phyloP scores from a whole-genome alignment of 2,329 filamentous ascomycete genomes.

The Orbilia blumenaviensis region DNA sequence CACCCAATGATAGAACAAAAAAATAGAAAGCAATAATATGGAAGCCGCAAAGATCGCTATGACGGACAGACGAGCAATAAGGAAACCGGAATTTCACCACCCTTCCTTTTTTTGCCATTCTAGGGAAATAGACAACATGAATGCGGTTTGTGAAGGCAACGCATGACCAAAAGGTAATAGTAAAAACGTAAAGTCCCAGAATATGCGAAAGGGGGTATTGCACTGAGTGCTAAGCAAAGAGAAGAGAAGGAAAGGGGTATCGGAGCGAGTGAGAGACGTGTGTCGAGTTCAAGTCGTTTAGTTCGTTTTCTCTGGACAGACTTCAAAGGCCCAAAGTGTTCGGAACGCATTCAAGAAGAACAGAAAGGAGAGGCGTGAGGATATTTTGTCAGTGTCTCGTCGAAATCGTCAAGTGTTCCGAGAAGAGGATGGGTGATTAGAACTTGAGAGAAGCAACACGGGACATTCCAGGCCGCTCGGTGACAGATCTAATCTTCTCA shows the following conservation, averaged over 20 bases:
- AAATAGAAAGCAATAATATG: not conserved
- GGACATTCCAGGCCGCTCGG: slow-evolving; percentile 49
- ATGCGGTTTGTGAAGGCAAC: slow-evolving; percentile 39
- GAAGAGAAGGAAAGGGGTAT: slow-evolving; percentile 9
- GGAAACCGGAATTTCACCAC: slow-evolving; percentile 33
- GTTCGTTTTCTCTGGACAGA: slow-evolving; percentile 28
- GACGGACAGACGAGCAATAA: slow-evolving; percentile 13
- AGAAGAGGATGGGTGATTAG: slow-evolving; percentile 14
- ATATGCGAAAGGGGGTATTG: slow-evolving; percentile 32
- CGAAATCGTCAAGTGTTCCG: slow-evolving; percentile 31
- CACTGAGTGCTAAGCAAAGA: slow-evolving; percentile 1
- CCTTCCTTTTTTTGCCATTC: slow-evolving; percentile 33
- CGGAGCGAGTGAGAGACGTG: slow-evolving; percentile 1
- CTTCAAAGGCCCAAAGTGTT: slow-evolving; percentile 11
- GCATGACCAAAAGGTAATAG: slow-evolving; percentile 52
- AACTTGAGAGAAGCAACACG: slow-evolving; percentile 39
- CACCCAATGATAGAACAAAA: slow-evolving; percentile 23
- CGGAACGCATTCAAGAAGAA: slow-evolving; percentile 17
- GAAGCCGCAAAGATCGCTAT: slow-evolving; percentile 46
- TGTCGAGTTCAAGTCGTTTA: slow-evolving; percentile 40
- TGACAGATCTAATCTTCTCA: slow-evolving; percentile 52
- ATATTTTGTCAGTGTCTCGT: slow-evolving; percentile 28
- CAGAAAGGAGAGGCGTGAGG: slow-evolving; percentile 32
- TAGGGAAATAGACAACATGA: slow-evolving; percentile 40
- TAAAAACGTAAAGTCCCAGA: slow-evolving; percentile 29